A percentile compares a stretch with the other conserved stretches of the same genome.
These are phyloP conservation scores for Yarrowia divulgata DNA, from an alignment of 805 yeast species.

Conservation along the genomic window DNA sequence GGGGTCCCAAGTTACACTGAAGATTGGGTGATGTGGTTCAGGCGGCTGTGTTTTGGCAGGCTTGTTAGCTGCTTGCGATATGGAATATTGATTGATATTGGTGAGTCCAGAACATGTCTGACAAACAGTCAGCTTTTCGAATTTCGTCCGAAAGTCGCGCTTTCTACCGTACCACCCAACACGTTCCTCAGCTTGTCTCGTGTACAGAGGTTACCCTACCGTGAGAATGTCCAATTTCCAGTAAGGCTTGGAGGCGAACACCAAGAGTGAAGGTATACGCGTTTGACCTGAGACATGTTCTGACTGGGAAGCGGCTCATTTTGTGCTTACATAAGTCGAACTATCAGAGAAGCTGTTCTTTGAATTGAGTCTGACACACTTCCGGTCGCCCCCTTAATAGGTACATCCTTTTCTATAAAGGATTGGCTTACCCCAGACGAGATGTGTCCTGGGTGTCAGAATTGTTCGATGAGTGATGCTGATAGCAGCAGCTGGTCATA, in stretches of 20 bases:
- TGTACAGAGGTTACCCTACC: neutral
- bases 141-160: neutral
- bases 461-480: neutral
- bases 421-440: neutral
- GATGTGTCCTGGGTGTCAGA: neutral
- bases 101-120: neutral
- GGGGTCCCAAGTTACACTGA: neutral
- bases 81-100: too few relatives aligned
- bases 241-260: neutral
- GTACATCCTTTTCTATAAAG: too few relatives aligned
- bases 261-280: neutral
- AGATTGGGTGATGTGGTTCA: neutral
- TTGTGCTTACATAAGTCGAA: neutral
- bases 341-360: too few relatives aligned
- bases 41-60: neutral
- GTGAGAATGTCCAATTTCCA: neutral
- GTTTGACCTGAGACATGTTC: conserved; percentile 3
- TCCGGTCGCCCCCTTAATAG: too few relatives aligned
- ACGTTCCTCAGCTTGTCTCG: neutral
- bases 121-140: neutral
- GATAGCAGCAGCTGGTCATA: too few relatives aligned
- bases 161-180: neutral
- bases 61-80: too few relatives aligned
- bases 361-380: too few relatives aligned
- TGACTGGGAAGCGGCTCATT: neutral